Percentiles rank a stretch among this genome's conserved stretches.
phyloP scores from a whole-genome alignment of 352 stramenopile species.

The Pythium aristosporum region DNA sequence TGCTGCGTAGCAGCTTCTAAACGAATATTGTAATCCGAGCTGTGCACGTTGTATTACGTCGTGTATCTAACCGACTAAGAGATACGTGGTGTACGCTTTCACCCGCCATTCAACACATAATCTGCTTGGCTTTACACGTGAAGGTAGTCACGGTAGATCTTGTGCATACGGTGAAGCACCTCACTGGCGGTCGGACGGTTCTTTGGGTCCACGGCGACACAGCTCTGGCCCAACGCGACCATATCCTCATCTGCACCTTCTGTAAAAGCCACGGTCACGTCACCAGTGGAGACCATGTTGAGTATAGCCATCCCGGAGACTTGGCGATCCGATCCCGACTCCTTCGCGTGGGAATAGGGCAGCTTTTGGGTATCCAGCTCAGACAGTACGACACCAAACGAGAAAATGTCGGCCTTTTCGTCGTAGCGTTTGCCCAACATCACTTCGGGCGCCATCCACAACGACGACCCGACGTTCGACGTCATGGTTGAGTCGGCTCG shows the following conservation, averaged over 20 bases:
- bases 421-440: slow-evolving; percentile 49
- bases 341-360: slow-evolving; percentile 15
- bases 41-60: too few relatives aligned
- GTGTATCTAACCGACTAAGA: too few relatives aligned
- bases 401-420: slow-evolving; percentile 48
- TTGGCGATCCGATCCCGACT: neutral
- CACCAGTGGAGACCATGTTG: slow-evolving; percentile 3
- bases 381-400: slow-evolving; percentile 39
- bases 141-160: too few relatives aligned
- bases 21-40: too few relatives aligned
- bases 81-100: too few relatives aligned
- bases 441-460: slow-evolving; percentile 57
- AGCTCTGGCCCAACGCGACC: neutral
- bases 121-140: too few relatives aligned
- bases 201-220: slow-evolving; percentile 8
- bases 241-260: too few relatives aligned
- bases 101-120: too few relatives aligned
- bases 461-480: slow-evolving; percentile 32
- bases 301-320: slow-evolving; percentile 7
- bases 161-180: too few relatives aligned
- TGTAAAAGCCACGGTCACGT: slow-evolving; percentile 16
- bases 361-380: slow-evolving; percentile 34
- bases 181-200: slow-evolving; percentile 6
- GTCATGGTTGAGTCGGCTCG: slow-evolving; percentile 46
- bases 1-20: too few relatives aligned